phyloP scores from a whole-genome alignment of 2,329 filamentous ascomycete species.

The Trichoderma atroviride region DNA sequence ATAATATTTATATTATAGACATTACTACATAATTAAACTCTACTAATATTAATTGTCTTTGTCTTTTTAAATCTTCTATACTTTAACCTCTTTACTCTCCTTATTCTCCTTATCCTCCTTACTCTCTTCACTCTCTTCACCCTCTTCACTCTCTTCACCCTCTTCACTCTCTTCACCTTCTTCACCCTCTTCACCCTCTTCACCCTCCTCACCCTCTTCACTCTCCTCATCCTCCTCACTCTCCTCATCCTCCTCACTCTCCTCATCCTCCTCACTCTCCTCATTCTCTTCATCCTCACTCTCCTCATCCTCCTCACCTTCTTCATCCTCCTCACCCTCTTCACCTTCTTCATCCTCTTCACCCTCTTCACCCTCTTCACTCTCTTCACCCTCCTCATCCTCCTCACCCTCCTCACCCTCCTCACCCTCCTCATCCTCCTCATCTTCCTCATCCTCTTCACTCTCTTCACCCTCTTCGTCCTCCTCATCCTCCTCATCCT shows the following conservation, averaged over 20 bases:
- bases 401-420: neutral
- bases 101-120: neutral
- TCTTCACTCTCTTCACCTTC: neutral
- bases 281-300: neutral
- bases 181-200: neutral
- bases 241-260: neutral
- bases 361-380: neutral
- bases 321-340: neutral
- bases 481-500: too few relatives aligned
- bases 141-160: neutral
- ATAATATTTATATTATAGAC: too few relatives aligned
- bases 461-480: too few relatives aligned
- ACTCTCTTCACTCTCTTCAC: neutral
- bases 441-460: neutral
- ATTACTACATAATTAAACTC: too few relatives aligned
- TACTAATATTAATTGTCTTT: neutral
- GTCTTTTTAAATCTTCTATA: neutral
- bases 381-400: neutral
- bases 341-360: neutral
- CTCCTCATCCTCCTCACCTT: neutral
- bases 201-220: neutral
- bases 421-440: neutral
- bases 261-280: neutral
- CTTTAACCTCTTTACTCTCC: neutral
- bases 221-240: neutral